Evolutionary conservation across 306 rosid species (phyloP).

Genomic region (Castanea crenata): DNA sequence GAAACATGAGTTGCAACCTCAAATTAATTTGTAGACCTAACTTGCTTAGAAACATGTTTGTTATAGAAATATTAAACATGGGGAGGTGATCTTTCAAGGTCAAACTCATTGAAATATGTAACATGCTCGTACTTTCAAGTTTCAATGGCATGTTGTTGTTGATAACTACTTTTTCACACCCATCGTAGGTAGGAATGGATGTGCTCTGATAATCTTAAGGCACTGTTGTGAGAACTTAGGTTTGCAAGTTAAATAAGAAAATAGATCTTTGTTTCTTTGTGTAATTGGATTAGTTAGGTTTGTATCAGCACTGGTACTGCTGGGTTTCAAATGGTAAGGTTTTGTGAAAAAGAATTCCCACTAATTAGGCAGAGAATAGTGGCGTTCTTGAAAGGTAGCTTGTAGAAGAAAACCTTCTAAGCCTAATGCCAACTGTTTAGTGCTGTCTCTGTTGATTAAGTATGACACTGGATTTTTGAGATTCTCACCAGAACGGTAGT

Average conservation of each 20-base stretch:
- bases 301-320: not conserved
- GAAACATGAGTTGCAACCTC: not conserved
- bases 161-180: not conserved
- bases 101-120: not conserved
- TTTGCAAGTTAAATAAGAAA: not conserved
- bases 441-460: not conserved
- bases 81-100: not conserved
- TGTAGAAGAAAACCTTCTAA: not conserved
- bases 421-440: not conserved
- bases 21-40: not conserved
- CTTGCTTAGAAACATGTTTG: not conserved
- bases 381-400: too few relatives aligned
- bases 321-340: not conserved
- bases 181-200: not conserved
- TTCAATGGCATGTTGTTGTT: not conserved
- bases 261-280: not conserved
- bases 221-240: not conserved
- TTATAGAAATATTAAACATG: not conserved
- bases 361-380: not conserved
- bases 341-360: not conserved
- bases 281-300: not conserved
- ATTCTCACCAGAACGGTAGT: not conserved
- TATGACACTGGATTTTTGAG: not conserved
- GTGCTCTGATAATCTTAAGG: not conserved
- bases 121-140: not conserved